Base-by-base conservation (phyloP, 2,329 filamentous ascomycete species). In the Helminthosporium solani region DNA sequence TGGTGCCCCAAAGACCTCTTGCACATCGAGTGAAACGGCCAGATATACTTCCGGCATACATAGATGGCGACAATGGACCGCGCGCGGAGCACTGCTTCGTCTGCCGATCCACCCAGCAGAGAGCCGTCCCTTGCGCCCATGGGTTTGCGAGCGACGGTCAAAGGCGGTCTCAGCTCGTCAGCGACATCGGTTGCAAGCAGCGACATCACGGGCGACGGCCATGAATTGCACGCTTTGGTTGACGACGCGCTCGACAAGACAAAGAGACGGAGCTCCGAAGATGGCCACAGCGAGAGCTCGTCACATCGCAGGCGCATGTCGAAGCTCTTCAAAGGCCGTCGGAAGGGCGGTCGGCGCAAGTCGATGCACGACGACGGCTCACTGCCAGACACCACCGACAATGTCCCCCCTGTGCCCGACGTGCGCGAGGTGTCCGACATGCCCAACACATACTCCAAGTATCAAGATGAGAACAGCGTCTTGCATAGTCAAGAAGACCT, bases 271-370 rank as follows among this genome's bases (percentile, higher is more conserved):
- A 57, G 56, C 41, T 72, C 71, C n/a, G 73, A 75, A 35, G 70
- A 71, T 43, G 60, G 55, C 33, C 58, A 60, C 49, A 71, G 69
- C 55, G 70, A 71, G 58, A 68, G 68, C 38, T 74, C 62, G 21
- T 60, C 60, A 25, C 20, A 21, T 3, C 61, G 56, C 48, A 74
- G 70, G 54, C 75, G 77, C 42, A 73, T 83, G 51, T 76, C 79
- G 9, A 79, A 76, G 53, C 64, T 83, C 45, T 73, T 81, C 60
- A 74, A 74, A 46, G 76, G 74, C 53, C 74, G 76, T 56, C 64
- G 62, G 35, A 68, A 63, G 33, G 34, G 21, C 8, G 14, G 28
- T 42, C 58, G 62, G 47, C 61, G 58, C 35, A 61, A 62, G 47
- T 58, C 57, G 20, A 38, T 40, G 57, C 57, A 58, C 20, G 63